Evolutionary conservation across 495 filamentous ascomycete species (phyloP).

Genomic region (Hypoxylon fragiforme): DNA sequence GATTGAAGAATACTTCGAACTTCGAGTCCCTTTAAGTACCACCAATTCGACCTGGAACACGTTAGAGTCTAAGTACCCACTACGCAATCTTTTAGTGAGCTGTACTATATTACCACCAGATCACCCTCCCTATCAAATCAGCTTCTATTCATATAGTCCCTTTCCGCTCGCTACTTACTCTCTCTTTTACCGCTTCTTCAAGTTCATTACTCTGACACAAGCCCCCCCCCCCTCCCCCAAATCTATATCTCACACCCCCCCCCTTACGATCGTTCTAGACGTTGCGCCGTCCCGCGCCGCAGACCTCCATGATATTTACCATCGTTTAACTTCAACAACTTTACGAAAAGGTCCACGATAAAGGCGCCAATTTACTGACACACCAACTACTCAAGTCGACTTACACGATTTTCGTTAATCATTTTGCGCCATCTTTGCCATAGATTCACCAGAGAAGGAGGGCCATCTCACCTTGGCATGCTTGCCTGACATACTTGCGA

Average conservation of each 20-base stretch:
- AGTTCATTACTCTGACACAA: conserved; percentile 31
- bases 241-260: conserved; percentile 14
- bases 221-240: no score
- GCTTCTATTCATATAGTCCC: conserved; percentile 33
- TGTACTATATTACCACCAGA: conserved; percentile 36
- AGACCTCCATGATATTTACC: conserved; percentile 26
- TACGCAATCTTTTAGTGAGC: conserved; percentile 37
- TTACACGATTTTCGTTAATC: conserved; percentile 15
- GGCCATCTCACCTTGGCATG: background rate
- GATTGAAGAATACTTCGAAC: conserved; percentile 15
- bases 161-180: conserved; percentile 30
- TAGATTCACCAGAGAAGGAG: conserved; percentile 1
- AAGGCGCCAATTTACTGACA: conserved; percentile 14
- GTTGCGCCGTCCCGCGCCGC: conserved; percentile 29
- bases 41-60: conserved; percentile 37
- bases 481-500: conserved; percentile 20
- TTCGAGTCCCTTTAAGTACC: conserved; percentile 28
- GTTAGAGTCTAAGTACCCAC: conserved; percentile 36
- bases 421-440: conserved; percentile 15
- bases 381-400: conserved; percentile 12
- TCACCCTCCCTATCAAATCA: conserved; percentile 33
- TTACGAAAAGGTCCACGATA: conserved; percentile 26
- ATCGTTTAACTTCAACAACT: conserved; percentile 25
- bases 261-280: conserved; percentile 36
- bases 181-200: conserved; percentile 28